A percentile compares a stretch with the other conserved stretches of the same genome.
Conservation (phyloP, 2,329 filamentous ascomycete species). For the Pestalotiopsis sp. region DNA sequence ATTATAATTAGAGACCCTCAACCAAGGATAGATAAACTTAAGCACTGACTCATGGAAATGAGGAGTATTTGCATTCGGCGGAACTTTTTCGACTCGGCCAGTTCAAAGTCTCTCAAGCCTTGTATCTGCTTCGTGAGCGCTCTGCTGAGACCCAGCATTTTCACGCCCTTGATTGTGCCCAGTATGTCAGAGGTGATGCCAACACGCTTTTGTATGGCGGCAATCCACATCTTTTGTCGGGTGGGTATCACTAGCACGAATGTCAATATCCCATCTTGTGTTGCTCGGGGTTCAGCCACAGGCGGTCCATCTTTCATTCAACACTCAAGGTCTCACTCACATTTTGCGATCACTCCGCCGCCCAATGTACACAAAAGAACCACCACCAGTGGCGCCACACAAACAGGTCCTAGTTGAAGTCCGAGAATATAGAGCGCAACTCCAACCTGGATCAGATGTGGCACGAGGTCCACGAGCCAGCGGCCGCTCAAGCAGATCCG, state of each 20-base stretch:
- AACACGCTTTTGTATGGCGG: slow-evolving; percentile 12
- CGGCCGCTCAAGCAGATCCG: neutral
- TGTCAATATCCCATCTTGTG: neutral
- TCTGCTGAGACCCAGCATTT: slow-evolving; percentile 7
- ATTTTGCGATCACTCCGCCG: neutral
- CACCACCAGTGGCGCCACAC: slow-evolving; percentile 5
- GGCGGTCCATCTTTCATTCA: too few relatives aligned
- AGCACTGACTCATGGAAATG: neutral
- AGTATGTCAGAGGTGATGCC: slow-evolving; percentile 12
- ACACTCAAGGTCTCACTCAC: neutral
- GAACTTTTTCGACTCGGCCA: slow-evolving; percentile 11
- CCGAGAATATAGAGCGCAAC: slow-evolving; percentile 8
- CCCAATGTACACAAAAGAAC: neutral
- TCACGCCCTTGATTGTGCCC: slow-evolving; percentile 8
- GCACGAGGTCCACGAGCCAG: slow-evolving; percentile 1
- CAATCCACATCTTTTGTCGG: slow-evolving; percentile 8
- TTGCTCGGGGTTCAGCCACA: neutral
- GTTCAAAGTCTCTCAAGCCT: slow-evolving; percentile 12
- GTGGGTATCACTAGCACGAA: neutral
- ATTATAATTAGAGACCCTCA: neutral
- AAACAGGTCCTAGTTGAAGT: slow-evolving; percentile 2
- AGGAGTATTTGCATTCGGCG: slow-evolving; percentile 3
- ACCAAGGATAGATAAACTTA: too few relatives aligned
- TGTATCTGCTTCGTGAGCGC: slow-evolving; percentile 9
- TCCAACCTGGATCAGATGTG: slow-evolving; percentile 2